Evolutionary conservation across 176 grass and related monocot genomes (phyloP).

Genomic region (Alloteropsis semialata): DNA sequence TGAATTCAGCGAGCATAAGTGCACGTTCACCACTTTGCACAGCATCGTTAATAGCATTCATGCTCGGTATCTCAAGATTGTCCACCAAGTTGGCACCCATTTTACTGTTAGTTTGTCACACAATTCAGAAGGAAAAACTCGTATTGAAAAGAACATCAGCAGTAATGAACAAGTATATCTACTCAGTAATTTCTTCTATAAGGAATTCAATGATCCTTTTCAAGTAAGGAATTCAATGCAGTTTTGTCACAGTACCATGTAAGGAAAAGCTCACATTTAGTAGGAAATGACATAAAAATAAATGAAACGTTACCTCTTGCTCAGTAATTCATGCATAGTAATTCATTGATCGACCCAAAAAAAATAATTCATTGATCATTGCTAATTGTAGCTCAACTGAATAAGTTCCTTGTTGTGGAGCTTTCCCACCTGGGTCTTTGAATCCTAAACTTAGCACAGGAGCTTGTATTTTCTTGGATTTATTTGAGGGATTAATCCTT

Average conservation of each 20-base stretch:
- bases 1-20: slow-evolving; percentile 74
- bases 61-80: slow-evolving; percentile 68
- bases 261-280: background rate
- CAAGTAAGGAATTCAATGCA: background rate
- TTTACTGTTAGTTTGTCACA: slow-evolving; percentile 36
- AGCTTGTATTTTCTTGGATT: too few relatives aligned
- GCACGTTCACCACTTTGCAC: slow-evolving; percentile 47
- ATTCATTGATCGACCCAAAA: background rate
- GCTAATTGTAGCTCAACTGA: too few relatives aligned
- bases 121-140: background rate
- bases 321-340: background rate
- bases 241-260: background rate
- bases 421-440: too few relatives aligned
- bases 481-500: too few relatives aligned
- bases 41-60: slow-evolving; percentile 50
- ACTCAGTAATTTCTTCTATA: background rate
- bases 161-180: background rate
- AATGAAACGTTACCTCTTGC: background rate
- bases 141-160: background rate
- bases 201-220: background rate
- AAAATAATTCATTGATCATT: too few relatives aligned
- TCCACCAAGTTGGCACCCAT: slow-evolving; percentile 66
- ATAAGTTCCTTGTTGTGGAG: too few relatives aligned
- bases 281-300: background rate
- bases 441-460: too few relatives aligned